phyloP scores from a whole-genome alignment of 1,139 yeast species.

The Kazachstania sp. region DNA sequence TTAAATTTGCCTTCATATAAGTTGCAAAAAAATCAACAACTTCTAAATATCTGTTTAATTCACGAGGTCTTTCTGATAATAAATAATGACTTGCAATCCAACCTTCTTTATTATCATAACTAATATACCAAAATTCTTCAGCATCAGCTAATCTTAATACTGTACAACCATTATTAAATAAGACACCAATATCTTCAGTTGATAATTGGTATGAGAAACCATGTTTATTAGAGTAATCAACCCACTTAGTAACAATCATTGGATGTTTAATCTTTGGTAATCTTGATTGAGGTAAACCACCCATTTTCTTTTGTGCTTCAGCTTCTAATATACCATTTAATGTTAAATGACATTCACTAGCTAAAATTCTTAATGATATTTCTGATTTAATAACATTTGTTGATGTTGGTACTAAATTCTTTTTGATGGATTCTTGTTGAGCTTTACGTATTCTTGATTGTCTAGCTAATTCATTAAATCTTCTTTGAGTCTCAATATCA shows the following conservation, averaged over 20 bases:
- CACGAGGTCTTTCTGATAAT: constrained; percentile 48
- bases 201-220: constrained; percentile 92
- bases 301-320: constrained; percentile 37
- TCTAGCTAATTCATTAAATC: constrained; percentile 28
- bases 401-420: constrained; percentile 27
- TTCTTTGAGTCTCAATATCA: constrained; percentile 30
- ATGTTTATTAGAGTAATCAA: constrained; percentile 86
- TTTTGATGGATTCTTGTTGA: constrained; percentile 28
- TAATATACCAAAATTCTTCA: constrained; percentile 51
- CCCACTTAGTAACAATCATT: constrained; percentile 88
- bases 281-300: constrained; percentile 29
- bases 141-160: constrained; percentile 61
- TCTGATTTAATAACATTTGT: constrained; percentile 28
- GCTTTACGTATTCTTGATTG: constrained; percentile 31
- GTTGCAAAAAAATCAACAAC: constrained; percentile 77
- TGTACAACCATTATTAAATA: constrained; percentile 76
- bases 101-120: constrained; percentile 55
- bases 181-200: constrained; percentile 86
- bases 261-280: constrained; percentile 45
- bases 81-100: constrained; percentile 66
- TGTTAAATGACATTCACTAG: constrained; percentile 38
- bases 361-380: constrained; percentile 34
- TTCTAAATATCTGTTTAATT: constrained; percentile 62
- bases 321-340: constrained; percentile 37
- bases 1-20: constrained; percentile 73